These are phyloP conservation scores for Exophiala bonariae DNA, from an alignment of 2,329 filamentous ascomycete genomes.

Conservation along the genomic window DNA sequence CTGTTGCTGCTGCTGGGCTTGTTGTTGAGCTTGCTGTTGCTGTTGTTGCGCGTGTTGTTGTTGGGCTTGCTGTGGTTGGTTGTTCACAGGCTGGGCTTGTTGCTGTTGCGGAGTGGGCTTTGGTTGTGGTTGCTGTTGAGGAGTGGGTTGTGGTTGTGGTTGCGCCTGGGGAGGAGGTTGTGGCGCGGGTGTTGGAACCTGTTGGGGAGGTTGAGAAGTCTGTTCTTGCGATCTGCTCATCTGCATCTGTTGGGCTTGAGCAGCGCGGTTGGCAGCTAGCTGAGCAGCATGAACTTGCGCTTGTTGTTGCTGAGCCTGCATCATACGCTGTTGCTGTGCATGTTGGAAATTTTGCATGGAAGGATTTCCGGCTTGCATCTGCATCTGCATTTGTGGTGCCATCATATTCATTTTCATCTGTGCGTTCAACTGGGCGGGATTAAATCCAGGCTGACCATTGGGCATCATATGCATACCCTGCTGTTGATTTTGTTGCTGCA, in stretches of 20 bases:
- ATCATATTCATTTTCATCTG: constrained; percentile 31
- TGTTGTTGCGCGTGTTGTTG: constrained; percentile 34
- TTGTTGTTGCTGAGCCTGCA: constrained; percentile 35
- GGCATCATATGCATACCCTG: constrained; percentile 27
- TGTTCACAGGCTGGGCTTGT: constrained; percentile 35
- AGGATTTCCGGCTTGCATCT: constrained; percentile 41
- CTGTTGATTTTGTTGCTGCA: constrained; percentile 16
- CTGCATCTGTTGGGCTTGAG: constrained; percentile 40
- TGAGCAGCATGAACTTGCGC: constrained; percentile 32
- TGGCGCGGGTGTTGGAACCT: constrained; percentile 34
- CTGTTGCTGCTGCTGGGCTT: constrained; percentile 30
- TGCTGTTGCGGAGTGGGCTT: constrained; percentile 17
- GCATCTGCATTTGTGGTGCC: constrained; percentile 25
- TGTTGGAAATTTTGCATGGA: constrained; percentile 44
- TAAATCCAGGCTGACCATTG: constrained; percentile 25
- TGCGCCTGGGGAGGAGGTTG: constrained; percentile 37
- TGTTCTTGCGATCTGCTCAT: constrained; percentile 43
- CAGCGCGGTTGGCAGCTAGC: constrained; percentile 33
- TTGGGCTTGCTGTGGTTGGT: constrained; percentile 32
- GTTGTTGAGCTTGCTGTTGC: constrained; percentile 35
- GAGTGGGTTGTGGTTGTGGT: constrained; percentile 37
- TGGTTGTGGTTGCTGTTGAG: constrained; percentile 38
- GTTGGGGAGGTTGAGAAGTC: constrained; percentile 44
- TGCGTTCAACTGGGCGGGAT: constrained; percentile 40
- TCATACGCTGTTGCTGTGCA: constrained; percentile 43